A percentile compares a stretch with the other conserved stretches of the same genome.
These are phyloP conservation scores for Dianthus caryophyllus DNA, from an alignment of 148 eudicot genomes.

Conservation along the genomic window DNA sequence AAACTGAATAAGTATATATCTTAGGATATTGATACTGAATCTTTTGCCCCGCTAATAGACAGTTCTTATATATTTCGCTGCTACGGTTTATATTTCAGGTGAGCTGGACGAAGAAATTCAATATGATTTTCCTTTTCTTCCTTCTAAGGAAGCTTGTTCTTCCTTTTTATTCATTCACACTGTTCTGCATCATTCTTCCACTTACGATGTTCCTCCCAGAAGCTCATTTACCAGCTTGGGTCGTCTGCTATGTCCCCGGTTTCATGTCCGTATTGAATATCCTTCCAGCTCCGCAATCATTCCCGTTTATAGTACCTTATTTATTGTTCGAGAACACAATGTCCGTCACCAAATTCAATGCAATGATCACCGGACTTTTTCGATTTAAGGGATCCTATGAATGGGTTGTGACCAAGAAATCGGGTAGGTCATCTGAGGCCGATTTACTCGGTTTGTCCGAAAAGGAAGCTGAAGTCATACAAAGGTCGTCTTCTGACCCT, in stretches of 20 bases:
- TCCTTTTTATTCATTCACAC: conserved; percentile 90
- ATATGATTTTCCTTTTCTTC: conserved; percentile 76
- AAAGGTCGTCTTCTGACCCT: conserved; percentile 62
- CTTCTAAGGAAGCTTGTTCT: conserved; percentile 84
- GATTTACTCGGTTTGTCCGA: conserved; percentile 60
- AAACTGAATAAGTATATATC: background rate
- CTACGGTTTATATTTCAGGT: conserved; percentile 49
- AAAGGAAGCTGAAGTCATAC: conserved; percentile 46
- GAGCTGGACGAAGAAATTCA: conserved; percentile 69
- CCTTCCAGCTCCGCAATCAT: conserved; percentile 82
- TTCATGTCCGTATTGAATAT: conserved; percentile 73
- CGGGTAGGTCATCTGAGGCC: conserved; percentile 88
- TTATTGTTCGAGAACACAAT: conserved; percentile 84
- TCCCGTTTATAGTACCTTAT: conserved; percentile 84
- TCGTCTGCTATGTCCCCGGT: conserved; percentile 87
- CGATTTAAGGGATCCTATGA: conserved; percentile 74
- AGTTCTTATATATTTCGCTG: background rate
- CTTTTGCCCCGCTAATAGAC: background rate
- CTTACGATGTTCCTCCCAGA: conserved; percentile 91
- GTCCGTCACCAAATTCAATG: conserved; percentile 92
- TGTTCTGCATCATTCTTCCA: conserved; percentile 90
- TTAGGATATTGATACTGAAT: background rate
- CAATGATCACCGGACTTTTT: conserved; percentile 88
- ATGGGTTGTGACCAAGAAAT: conserved; percentile 88
- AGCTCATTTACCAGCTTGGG: conserved; percentile 87